Conservation (phyloP, 2,329 filamentous ascomycete species). For the Nannizzia gypsea region DNA sequence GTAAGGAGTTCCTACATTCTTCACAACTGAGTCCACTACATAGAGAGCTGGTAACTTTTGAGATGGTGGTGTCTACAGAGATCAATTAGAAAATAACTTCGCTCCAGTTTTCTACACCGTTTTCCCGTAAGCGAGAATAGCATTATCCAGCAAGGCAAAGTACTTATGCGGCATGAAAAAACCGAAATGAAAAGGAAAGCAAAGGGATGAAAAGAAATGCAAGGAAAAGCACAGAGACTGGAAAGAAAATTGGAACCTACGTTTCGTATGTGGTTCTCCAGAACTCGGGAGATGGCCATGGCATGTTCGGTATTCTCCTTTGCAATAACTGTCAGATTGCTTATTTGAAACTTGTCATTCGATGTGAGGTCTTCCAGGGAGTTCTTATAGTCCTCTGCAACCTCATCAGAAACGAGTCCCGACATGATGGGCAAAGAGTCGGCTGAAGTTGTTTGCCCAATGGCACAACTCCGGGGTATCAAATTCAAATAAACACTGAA, state of each 20-base stretch:
- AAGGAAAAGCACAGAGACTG: slow-evolving; percentile 6
- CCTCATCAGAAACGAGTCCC: slow-evolving; percentile 58
- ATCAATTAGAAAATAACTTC: slow-evolving; percentile 22
- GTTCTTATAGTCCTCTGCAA: slow-evolving; percentile 88
- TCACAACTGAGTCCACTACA: slow-evolving; percentile 94
- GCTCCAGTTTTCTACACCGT: not conserved
- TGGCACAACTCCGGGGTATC: not conserved
- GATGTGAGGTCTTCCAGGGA: slow-evolving; percentile 82
- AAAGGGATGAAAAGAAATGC: slow-evolving; percentile 17
- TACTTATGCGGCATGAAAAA: slow-evolving; percentile 5
- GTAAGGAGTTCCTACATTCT: slow-evolving; percentile 96
- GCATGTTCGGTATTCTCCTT: slow-evolving; percentile 96
- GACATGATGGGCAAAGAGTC: slow-evolving; percentile 41
- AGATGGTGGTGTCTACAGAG: slow-evolving; percentile 62
- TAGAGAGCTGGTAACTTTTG: slow-evolving; percentile 95
- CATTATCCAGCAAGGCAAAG: slow-evolving; percentile 1
- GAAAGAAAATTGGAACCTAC: slow-evolving; percentile 47
- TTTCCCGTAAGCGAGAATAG: not conserved
- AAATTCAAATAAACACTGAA: slow-evolving; percentile 28
- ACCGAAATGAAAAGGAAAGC: slow-evolving; percentile 10
- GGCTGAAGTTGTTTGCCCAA: not conserved
- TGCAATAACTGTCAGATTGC: slow-evolving; percentile 92
- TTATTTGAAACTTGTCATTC: slow-evolving; percentile 91
- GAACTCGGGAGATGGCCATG: slow-evolving; percentile 75
- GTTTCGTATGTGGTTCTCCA: slow-evolving; percentile 88